Evolutionary conservation across 2,329 filamentous ascomycete species (phyloP).

Genomic region (Phaeosphaeria sp.): DNA sequence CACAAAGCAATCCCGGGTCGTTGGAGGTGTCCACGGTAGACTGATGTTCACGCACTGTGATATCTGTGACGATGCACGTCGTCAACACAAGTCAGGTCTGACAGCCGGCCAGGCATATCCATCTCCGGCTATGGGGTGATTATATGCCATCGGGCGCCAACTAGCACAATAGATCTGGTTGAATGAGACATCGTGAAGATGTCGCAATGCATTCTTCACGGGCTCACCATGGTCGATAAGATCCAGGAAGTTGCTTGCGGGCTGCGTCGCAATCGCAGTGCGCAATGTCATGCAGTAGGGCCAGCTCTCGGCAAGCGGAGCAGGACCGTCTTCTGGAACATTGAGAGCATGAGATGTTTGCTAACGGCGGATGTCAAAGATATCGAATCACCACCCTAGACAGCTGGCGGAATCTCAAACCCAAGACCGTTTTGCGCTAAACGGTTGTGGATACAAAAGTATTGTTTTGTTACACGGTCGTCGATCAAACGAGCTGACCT

Average conservation of each 20-base stretch:
- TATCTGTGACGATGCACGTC: not conserved
- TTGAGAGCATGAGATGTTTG: constrained; percentile 9
- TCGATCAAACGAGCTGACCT: constrained; percentile 15
- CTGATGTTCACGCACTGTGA: not conserved
- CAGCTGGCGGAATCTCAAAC: constrained; percentile 22
- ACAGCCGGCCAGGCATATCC: not conserved
- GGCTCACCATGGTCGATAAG: not conserved
- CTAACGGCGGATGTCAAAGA: constrained; percentile 1
- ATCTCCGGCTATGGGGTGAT: not conserved
- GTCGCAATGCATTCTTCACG: not conserved
- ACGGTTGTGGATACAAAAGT: constrained; percentile 1
- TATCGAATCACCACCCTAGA: constrained; percentile 5
- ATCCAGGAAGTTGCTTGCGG: not conserved
- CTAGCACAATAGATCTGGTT: not conserved
- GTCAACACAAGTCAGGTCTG: too few species aligned
- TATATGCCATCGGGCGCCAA: not conserved
- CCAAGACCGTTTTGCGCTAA: constrained; percentile 26
- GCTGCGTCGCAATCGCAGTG: not conserved
- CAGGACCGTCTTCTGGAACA: constrained; percentile 16
- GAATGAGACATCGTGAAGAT: not conserved
- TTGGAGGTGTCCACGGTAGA: too few species aligned
- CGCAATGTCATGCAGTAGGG: not conserved
- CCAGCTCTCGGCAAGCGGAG: not conserved
- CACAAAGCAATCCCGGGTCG: not conserved
- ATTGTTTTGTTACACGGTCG: constrained; percentile 16